Evolutionary conservation across 2,329 filamentous ascomycete genomes (phyloP).

Genomic region (Waltergamsia citrina): DNA sequence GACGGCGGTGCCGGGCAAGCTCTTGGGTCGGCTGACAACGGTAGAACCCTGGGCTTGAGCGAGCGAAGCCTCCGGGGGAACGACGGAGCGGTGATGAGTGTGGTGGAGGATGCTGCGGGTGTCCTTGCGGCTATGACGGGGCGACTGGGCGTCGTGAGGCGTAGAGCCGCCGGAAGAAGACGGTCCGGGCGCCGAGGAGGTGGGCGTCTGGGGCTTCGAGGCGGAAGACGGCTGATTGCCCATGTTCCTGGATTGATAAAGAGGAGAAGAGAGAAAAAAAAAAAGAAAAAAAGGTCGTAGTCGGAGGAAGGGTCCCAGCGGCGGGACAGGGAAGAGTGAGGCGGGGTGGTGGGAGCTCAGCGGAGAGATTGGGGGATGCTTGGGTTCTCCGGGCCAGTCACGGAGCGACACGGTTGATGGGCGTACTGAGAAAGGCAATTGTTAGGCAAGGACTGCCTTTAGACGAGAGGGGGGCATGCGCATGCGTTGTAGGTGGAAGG

Average conservation of each 20-base stretch:
- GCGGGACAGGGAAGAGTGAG: not conserved
- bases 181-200: conserved; percentile 5
- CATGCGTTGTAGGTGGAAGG: too few species aligned
- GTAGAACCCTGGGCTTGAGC: conserved; percentile 51
- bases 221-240: conserved; percentile 24
- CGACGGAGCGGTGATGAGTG: conserved; percentile 43
- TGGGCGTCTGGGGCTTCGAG: conserved; percentile 20
- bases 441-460: too few species aligned
- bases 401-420: too few species aligned
- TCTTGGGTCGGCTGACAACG: conserved; percentile 33
- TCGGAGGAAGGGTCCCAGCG: not conserved
- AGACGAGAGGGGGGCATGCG: too few species aligned
- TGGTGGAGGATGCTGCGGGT: conserved; percentile 46
- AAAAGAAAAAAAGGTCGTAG: too few species aligned
- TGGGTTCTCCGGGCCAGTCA: too few species aligned
- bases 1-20: conserved; percentile 37
- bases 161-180: conserved; percentile 1
- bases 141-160: conserved; percentile 5
- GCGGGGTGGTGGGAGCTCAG: too few species aligned
- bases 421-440: too few species aligned
- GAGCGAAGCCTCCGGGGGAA: conserved; percentile 52
- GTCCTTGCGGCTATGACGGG: conserved; percentile 18
- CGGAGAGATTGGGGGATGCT: too few species aligned
- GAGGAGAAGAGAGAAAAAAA: too few species aligned
- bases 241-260: conserved; percentile 11